Percentiles rank a stretch among this genome's conserved stretches.
Conservation (phyloP, 2,329 filamentous ascomycete species). For the Harringtonia aguacate region DNA sequence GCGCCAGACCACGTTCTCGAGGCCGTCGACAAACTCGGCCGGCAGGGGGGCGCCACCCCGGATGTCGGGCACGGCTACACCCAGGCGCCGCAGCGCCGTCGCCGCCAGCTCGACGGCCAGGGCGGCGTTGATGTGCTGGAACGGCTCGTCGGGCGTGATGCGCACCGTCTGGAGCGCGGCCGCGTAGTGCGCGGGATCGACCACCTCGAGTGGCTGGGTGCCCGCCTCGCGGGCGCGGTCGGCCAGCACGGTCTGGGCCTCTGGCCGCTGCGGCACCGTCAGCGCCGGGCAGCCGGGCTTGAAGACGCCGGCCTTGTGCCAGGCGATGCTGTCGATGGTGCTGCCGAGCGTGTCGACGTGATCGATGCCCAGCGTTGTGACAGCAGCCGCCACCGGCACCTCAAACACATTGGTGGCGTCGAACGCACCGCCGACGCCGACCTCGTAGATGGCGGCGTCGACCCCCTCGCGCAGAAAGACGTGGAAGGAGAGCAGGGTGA, state of each 20-base stretch:
- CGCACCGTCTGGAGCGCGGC: constrained; percentile 5
- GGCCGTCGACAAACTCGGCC: constrained; percentile 47
- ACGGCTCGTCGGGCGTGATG: constrained; percentile 10
- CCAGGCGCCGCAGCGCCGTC: constrained; percentile 31
- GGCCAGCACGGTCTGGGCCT: constrained; percentile 38
- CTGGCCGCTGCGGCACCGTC: constrained; percentile 35
- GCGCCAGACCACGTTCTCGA: constrained; percentile 57
- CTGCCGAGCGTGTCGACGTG: constrained; percentile 52
- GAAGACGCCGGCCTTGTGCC: constrained; percentile 65
- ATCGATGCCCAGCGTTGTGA: constrained; percentile 59
- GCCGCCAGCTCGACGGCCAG: constrained; percentile 24
- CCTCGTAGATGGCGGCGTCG: constrained; percentile 54
- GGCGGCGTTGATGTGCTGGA: constrained; percentile 15
- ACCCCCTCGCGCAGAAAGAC: constrained; percentile 53
- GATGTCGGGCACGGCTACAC: constrained; percentile 31
- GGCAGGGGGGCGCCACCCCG: constrained; percentile 27
- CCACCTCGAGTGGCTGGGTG: constrained; percentile 11
- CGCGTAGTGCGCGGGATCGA: constrained; percentile 9
- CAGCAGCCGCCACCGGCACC: constrained; percentile 44
- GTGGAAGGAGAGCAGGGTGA: constrained; percentile 58
- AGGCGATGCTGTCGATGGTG: constrained; percentile 56
- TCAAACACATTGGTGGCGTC: constrained; percentile 58
- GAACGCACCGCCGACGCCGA: constrained; percentile 55
- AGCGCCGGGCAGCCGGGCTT: constrained; percentile 51
- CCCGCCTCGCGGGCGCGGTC: constrained; percentile 40